Base-by-base conservation (phyloP, 2,329 filamentous ascomycete species). In the Fusarium chlamydosporum region DNA sequence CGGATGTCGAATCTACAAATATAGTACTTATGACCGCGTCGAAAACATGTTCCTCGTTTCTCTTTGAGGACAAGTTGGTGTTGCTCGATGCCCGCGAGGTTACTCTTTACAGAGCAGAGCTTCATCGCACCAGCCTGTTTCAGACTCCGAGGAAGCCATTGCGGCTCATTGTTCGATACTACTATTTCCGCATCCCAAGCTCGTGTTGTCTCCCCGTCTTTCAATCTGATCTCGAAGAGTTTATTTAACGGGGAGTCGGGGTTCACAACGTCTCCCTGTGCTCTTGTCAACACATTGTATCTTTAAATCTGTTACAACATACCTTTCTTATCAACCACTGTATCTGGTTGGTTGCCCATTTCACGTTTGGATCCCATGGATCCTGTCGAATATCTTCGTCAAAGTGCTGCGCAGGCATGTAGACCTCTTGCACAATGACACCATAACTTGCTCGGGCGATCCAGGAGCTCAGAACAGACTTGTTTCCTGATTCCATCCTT, bases 1-100 rank as follows among this genome's bases (percentile, higher is more conserved):
- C 86, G 82, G 0, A 89, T 81, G 57, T 86, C 83, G 43, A 82
- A 83, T 7, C 75, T 76, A 46, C 80, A 81, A 11, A 81, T 68
- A 53, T 79, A 82, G 60, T 77, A 82, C 62, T 75, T 79, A 61
- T 77, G 73, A 7, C 79, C 77, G 13, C 73, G 73, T 9, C 71
- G 69, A 51, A 81, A 79, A 33, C 78, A 76, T 2, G 72, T 75
- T 3, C 75, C 74, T 16, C 77, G 67, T 58, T 81, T 80, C 45
- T 80, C 70, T 59, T 79, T 81, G 35, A 74, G 67, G 6, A 78
- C 71, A 23, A 83, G 76, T 45, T 82, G 77, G 35, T 75, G 68
- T 47, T 82, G 76, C 40, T 75, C 65, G 2, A 83, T 71, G 5
- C 79, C 80, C 1, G 75, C 73, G 15, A 83, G 74, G 65, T 83